Evolutionary conservation across 225 moss, liverwort and hornwort genomes (phyloP).

Genomic region (Ulota crispa): DNA sequence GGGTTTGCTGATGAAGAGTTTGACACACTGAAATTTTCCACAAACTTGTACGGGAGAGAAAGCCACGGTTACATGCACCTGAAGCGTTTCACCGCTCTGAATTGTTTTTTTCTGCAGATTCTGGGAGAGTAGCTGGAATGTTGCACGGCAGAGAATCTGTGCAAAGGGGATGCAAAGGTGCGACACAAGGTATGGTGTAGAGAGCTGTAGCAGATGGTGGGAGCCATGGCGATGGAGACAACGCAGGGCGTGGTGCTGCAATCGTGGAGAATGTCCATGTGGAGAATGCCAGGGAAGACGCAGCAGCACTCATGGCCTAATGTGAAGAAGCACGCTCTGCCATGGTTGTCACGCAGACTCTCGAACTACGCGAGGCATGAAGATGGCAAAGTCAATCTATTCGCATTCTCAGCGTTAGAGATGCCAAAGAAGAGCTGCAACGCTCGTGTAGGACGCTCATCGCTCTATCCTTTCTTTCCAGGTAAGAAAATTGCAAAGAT

Average conservation of each 20-base stretch:
- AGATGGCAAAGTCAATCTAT: neutral
- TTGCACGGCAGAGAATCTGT: neutral
- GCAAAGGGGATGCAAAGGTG: neutral
- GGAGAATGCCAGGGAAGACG: slow-evolving; percentile 6
- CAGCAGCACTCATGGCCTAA: neutral
- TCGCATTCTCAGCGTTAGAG: neutral
- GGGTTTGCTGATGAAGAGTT: neutral
- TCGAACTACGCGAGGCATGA: neutral
- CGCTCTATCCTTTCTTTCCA: slow-evolving; percentile 13
- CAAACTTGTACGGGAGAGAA: neutral
- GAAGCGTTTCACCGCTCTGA: neutral
- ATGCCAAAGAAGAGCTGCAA: neutral
- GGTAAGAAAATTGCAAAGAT: slow-evolving; percentile 15
- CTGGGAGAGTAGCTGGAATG: neutral
- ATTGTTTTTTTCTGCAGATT: neutral
- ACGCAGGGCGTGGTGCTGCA: slow-evolving; percentile 36
- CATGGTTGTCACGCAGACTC: slow-evolving; percentile 11
- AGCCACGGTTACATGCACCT: neutral
- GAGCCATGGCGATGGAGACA: slow-evolving; percentile 37
- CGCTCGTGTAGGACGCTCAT: slow-evolving; percentile 2
- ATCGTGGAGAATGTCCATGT: slow-evolving; percentile 26
- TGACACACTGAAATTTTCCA: neutral
- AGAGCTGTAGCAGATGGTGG: neutral
- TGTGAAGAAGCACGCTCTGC: slow-evolving; percentile 11
- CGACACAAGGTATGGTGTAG: neutral